Evolutionary conservation across 441 rosid genomes (phyloP), one percentile per base, ranked within the genome.

Genomic region (Jatropha multifida): DNA sequence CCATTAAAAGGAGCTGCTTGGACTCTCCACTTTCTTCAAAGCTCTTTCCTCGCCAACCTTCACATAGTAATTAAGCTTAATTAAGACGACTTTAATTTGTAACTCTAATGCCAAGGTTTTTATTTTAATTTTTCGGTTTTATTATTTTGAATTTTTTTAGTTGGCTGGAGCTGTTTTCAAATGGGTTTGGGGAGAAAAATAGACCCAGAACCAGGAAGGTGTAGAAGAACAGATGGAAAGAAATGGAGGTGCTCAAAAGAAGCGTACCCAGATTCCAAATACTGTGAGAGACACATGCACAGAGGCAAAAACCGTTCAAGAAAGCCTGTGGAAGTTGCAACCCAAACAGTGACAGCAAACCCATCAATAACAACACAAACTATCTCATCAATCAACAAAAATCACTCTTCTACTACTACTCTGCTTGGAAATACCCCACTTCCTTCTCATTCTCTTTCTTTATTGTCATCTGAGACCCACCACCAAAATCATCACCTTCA

Each of bases 231-330:
- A 26, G 99, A 96, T 78, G 99, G 99, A n/a, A 96, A 96, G 85
- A 96, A 96, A 89, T 96, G 99, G 99, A 86, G 99, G 72, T 96
- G 98, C 83, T 90, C 98, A 0, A 96, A 94, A 81, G 98, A 96
- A 83, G 98, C 99, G 37, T 94, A 85, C 77, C 94, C 90, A 51
- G 98, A 96, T 79, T 94, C 98, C 63, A 96, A 96, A 84, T 96
- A 96, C 86, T 96, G 99, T 76, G 98, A 96, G 76, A 91, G 96
- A 69, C 99, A 96, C 88, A 96, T 94, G 98, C 99, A 96, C 23
- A 91, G 99, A 84, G 98, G 99, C 86, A 94, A 92, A 78, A 92
- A 90, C 86, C 98, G 99, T 91, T 90, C 99, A 91, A 94, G 98
- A 92, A 96, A 96, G 96, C 97, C 94, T 87, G 96, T 92, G 96